phyloP scores from a whole-genome alignment of 2,329 filamentous ascomycete genomes.

The Aotearoamyces nothofagi region DNA sequence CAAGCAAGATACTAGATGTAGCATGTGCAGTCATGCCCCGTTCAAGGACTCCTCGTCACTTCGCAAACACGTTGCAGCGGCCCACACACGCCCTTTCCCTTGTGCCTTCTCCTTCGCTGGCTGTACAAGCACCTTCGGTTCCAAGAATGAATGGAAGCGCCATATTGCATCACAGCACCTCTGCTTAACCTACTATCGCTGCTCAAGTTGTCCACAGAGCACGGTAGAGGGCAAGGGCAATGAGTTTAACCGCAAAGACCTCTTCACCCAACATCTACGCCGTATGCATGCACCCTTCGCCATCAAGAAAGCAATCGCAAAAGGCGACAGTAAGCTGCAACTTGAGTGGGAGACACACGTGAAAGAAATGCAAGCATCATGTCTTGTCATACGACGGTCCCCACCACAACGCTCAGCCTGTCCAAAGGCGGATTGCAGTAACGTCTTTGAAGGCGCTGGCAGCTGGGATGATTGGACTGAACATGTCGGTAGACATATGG shows the following conservation, averaged over 20 bases:
- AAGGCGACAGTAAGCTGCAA: conserved; percentile 40
- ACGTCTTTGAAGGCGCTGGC: conserved; percentile 51
- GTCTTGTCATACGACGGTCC: conserved; percentile 52
- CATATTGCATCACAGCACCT: conserved; percentile 88
- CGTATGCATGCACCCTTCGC: conserved; percentile 76
- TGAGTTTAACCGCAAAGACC: conserved; percentile 85
- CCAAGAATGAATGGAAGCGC: conserved; percentile 96
- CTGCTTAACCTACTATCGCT: conserved; percentile 48
- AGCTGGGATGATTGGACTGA: conserved; percentile 90
- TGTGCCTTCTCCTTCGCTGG: conserved; percentile 79
- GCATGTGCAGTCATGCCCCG: conserved; percentile 44
- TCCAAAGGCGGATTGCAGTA: conserved; percentile 54
- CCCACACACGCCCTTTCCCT: conserved; percentile 60
- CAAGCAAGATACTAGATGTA: conserved; percentile 47
- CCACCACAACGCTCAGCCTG: conserved; percentile 61
- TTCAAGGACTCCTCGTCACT: conserved; percentile 53
- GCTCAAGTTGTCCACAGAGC: conserved; percentile 41
- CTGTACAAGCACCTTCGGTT: conserved; percentile 70
- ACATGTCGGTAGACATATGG: conserved; percentile 81
- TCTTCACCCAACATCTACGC: conserved; percentile 87
- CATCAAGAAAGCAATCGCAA: conserved; percentile 40
- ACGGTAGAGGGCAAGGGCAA: conserved; percentile 41
- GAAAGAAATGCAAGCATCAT: conserved; percentile 58
- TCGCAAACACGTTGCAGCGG: conserved; percentile 51
- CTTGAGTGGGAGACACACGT: conserved; percentile 49